Base-by-base conservation (phyloP, 805 yeast species). In the Candida vartiovaarae region DNA sequence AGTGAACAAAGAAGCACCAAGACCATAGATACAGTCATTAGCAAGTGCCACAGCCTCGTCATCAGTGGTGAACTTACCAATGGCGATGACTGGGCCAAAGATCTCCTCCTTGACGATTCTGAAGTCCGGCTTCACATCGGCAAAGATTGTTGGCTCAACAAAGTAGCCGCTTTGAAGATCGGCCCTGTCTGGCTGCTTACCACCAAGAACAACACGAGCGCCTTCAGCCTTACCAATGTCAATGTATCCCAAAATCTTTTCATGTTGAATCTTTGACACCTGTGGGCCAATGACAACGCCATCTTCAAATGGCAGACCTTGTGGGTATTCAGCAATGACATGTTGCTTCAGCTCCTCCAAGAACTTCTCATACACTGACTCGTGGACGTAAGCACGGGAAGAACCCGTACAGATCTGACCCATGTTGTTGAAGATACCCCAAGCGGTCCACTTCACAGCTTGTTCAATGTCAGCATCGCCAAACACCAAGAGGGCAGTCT, bases 341-440 rank as follows among this genome's bases (percentile, higher is more conserved):
- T 61, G 67, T 5, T 46, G 45, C 31, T 54, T 57, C 51, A 77
- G 68, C 39, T 62, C 66, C 36, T 61, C 59, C 32, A 76, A 58
- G 51, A 75, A 70, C 55, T 71, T 65, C 46, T 77, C 80, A 60
- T 77, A 75, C 46, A 75, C 60, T 11, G 68, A 69, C 47, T 75
- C 78, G 54, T 78, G 82, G 46, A 78, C 66, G 52, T 75, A 76
- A 39, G 76, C 64, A 63, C 82, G 70, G 24, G 82, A 76, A 45
- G 82, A 78, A 43, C 82, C 82, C 40, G 81, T 74, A 62, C 84
- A 78, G 49, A 78, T 79, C 63, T 78, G 82, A 50, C 84, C 84
- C 56, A 77, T 69, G 64, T 78, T 78, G 64, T 66, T 71, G 66
- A 76, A 76, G 49, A 77, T 75, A 56, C 81, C 82, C 47, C 67